Percentiles rank a stretch among this genome's conserved stretches.
phyloP scores from a whole-genome alignment of 805 yeast species.

The Metschnikowia hibisci region DNA sequence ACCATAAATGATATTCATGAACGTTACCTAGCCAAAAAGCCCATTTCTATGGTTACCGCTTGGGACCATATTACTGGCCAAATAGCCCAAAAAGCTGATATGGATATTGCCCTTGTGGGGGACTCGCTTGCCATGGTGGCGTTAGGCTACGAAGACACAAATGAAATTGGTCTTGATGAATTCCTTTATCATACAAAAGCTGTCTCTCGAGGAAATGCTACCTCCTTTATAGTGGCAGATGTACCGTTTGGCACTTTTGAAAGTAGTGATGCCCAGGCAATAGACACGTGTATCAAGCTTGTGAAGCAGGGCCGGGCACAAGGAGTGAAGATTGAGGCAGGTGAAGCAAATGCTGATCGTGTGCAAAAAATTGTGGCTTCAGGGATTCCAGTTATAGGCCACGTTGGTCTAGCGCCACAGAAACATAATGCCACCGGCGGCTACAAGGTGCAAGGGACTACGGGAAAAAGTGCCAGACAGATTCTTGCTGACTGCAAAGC shows the following conservation, averaged over 20 bases:
- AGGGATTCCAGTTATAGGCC: conserved; percentile 91
- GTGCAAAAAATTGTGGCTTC: conserved; percentile 53
- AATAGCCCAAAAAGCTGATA: conserved; percentile 60
- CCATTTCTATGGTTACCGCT: conserved; percentile 63
- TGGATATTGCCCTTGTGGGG: conserved; percentile 77
- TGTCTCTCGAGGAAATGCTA: conserved; percentile 63
- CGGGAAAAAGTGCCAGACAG: conserved; percentile 48
- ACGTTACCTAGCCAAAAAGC: conserved; percentile 17
- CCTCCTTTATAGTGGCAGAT: conserved; percentile 75
- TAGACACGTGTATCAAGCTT: conserved; percentile 51
- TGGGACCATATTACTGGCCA: conserved; percentile 79
- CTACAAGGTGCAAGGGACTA: conserved; percentile 78
- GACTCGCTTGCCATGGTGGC: conserved; percentile 93
- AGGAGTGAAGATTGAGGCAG: conserved; percentile 86
- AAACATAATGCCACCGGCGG: conserved; percentile 77
- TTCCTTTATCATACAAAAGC: conserved; percentile 73
- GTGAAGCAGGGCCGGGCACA: conserved; percentile 56
- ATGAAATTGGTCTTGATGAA: conserved; percentile 73
- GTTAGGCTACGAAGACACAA: conserved; percentile 74
- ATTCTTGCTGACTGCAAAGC: conserved; percentile 65
- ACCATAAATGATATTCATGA: conserved; percentile 10
- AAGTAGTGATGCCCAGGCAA: conserved; percentile 55
- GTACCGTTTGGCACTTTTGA: conserved; percentile 89
- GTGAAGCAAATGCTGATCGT: conserved; percentile 48
- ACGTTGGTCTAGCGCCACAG: conserved; percentile 91